A percentile compares a stretch with the other conserved stretches of the same genome.
phyloP scores from a whole-genome alignment of 345 rosid species.

The Trapa incisa region DNA sequence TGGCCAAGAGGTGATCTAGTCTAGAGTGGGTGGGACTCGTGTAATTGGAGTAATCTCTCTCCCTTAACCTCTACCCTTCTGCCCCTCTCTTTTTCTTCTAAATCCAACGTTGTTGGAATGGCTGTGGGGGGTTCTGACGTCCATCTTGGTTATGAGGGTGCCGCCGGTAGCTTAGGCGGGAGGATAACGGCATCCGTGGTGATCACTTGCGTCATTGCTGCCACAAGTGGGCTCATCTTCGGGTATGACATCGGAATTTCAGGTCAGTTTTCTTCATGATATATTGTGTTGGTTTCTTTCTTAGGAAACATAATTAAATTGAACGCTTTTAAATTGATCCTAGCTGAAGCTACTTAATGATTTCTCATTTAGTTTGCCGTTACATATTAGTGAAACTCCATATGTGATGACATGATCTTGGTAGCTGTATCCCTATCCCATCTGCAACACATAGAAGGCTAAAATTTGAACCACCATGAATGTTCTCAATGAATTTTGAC shows the following conservation, averaged over 20 bases:
- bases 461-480: no score
- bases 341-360: neutral
- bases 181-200: conserved; percentile 45
- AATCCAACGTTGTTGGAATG: conserved; percentile 18
- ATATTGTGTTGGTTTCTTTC: neutral
- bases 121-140: conserved; percentile 29
- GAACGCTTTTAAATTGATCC: neutral
- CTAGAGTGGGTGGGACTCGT: neutral
- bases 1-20: neutral
- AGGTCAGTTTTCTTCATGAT: conserved; percentile 20
- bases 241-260: conserved; percentile 83
- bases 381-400: neutral
- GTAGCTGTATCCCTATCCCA: no score
- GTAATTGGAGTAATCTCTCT: neutral
- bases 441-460: no score
- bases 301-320: neutral
- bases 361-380: neutral
- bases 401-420: neutral
- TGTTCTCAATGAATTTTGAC: no score
- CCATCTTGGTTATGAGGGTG: conserved; percentile 16
- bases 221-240: conserved; percentile 71
- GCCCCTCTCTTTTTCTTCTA: no score
- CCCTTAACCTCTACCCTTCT: neutral
- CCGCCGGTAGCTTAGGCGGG: conserved; percentile 14
- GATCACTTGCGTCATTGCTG: conserved; percentile 68